phyloP scores from a whole-genome alignment of 805 yeast genomes.

The Nakazawaea laoshanensis region DNA sequence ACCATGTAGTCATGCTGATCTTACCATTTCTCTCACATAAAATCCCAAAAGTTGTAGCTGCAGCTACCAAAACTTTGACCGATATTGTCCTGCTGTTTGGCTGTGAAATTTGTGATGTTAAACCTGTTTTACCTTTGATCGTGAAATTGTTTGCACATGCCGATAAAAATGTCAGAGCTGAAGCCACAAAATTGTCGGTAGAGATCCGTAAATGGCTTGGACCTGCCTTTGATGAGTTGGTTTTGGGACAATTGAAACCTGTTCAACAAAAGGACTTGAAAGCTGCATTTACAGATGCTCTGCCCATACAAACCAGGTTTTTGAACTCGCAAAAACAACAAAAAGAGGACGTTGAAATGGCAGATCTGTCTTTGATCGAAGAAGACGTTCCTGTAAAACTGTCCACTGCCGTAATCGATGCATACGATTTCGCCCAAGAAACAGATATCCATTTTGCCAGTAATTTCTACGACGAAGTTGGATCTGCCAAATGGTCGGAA shows the following conservation, averaged over 20 bases:
- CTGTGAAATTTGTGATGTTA: conserved; percentile 49
- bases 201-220: conserved; percentile 74
- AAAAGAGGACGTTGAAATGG: conserved; percentile 29
- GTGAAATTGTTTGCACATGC: conserved; percentile 76
- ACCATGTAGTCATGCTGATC: conserved; percentile 57
- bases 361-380: conserved; percentile 17
- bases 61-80: conserved; percentile 46
- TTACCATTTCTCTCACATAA: conserved; percentile 53
- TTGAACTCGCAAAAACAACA: conserved; percentile 41
- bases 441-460: conserved; percentile 64
- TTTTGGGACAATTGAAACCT: conserved; percentile 74
- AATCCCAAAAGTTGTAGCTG: conserved; percentile 73
- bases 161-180: conserved; percentile 78
- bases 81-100: conserved; percentile 58
- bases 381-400: conserved; percentile 19
- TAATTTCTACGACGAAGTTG: conserved; percentile 45
- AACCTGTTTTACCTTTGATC: conserved; percentile 44
- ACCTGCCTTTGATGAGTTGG: conserved; percentile 41
- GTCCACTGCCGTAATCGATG: conserved; percentile 36
- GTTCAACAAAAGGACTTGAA: conserved; percentile 83
- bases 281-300: conserved; percentile 40
- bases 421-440: conserved; percentile 64
- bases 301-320: conserved; percentile 46
- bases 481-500: conserved; percentile 81
- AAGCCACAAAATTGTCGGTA: conserved; percentile 60